Percentiles rank a stretch among this genome's conserved stretches.
These are phyloP conservation scores for Malus asiatica DNA, from an alignment of 306 rosid species.

Conservation along the genomic window DNA sequence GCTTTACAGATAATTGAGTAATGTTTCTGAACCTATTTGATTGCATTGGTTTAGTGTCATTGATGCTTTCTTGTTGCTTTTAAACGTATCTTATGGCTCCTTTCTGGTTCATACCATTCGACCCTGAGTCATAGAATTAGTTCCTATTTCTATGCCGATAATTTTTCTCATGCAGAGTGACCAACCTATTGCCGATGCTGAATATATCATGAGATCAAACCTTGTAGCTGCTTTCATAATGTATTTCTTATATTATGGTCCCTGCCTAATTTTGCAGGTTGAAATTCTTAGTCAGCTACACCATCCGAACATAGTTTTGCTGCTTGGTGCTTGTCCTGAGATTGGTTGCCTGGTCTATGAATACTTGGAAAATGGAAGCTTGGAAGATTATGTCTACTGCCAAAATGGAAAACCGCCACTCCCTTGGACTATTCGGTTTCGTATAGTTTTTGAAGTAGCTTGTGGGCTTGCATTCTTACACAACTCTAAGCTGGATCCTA, in stretches of 20 bases:
- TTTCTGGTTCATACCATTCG: too few species aligned
- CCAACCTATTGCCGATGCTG: background rate
- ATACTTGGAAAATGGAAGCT: constrained; percentile 83
- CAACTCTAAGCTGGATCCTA: constrained; percentile 73
- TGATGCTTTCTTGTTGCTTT: background rate
- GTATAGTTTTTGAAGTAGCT: constrained; percentile 64
- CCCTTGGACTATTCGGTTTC: constrained; percentile 78
- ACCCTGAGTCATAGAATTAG: too few species aligned
- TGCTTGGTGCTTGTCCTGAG: constrained; percentile 96
- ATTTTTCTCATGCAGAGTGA: too few species aligned
- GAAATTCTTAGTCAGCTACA: constrained; percentile 90
- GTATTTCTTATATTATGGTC: background rate
- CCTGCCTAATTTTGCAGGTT: constrained; percentile 44
- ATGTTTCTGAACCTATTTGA: constrained; percentile 16
- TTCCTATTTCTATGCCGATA: too few species aligned
- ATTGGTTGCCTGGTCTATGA: constrained; percentile 77
- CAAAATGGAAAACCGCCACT: constrained; percentile 51
- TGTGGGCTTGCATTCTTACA: constrained; percentile 87
- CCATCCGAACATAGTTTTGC: constrained; percentile 80
- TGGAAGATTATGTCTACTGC: constrained; percentile 56
- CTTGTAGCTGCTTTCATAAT: background rate
- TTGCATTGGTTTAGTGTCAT: constrained; percentile 4
- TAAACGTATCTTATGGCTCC: too few species aligned
- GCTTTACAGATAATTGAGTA: constrained; percentile 1
- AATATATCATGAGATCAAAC: constrained; percentile 1